A percentile compares a stretch with the other conserved stretches of the same genome.
Conservation (phyloP, 1,284 basidiomycete species). For the Cryptococcus depauperatus region DNA sequence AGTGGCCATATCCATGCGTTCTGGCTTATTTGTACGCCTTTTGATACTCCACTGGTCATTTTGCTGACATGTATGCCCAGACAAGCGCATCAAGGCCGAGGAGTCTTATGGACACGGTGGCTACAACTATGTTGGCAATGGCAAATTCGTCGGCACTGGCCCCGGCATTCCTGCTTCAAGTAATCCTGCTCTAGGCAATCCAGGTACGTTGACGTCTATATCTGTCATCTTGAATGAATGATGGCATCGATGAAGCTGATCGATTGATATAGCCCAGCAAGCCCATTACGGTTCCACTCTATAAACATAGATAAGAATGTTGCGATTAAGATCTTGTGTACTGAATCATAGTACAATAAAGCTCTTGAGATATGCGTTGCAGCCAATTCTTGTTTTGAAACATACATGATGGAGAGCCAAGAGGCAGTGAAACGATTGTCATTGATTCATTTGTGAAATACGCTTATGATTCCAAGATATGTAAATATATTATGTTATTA, state of each 20-base stretch:
- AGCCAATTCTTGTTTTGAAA: too few relatives aligned
- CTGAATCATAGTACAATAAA: too few relatives aligned
- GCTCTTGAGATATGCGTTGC: too few relatives aligned
- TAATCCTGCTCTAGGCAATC: not conserved
- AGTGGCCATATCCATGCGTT: conserved; percentile 48
- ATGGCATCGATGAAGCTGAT: not conserved
- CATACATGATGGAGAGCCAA: too few relatives aligned
- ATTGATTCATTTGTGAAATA: too few relatives aligned
- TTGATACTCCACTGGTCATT: not conserved
- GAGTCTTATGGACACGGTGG: conserved; percentile 62
- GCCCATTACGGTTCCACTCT: conserved; percentile 27
- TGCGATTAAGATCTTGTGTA: too few relatives aligned
- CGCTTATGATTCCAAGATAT: too few relatives aligned
- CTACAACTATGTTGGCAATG: conserved; percentile 48
- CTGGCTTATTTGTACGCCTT: conserved; percentile 45
- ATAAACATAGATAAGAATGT: too few relatives aligned
- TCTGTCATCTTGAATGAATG: not conserved
- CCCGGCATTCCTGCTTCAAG: conserved; percentile 2
- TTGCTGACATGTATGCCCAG: conserved; percentile 49
- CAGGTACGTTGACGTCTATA: conserved; percentile 1
- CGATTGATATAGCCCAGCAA: conserved; percentile 14
- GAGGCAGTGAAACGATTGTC: too few relatives aligned
- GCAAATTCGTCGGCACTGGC: conserved; percentile 33
- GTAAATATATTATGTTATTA: too few relatives aligned
- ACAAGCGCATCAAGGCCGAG: conserved; percentile 65